Evolutionary conservation across 139 green algal genomes (phyloP).

Genomic region (Coccomyxa sp.): DNA sequence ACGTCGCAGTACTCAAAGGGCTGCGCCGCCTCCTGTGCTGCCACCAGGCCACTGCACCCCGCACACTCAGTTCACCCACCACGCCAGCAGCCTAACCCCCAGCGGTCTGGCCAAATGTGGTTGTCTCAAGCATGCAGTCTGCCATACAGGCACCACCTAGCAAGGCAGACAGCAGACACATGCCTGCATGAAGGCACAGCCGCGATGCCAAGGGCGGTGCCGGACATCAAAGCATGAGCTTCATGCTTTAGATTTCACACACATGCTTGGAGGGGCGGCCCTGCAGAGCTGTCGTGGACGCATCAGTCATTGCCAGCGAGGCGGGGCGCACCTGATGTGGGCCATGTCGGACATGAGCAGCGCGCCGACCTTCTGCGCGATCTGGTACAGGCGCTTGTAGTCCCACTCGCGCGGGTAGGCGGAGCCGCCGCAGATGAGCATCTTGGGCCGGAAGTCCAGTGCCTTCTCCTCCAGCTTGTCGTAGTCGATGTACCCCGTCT

Average conservation of each 20-base stretch:
- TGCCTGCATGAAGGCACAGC: no score
- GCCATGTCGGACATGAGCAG: conserved; percentile 86
- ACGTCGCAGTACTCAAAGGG: conserved; percentile 84
- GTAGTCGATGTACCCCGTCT: conserved; percentile 81
- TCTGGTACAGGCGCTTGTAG: conserved; percentile 66
- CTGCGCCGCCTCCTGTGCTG: conserved; percentile 46
- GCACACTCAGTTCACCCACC: no score
- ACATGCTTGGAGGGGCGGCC: no score
- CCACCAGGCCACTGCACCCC: conserved; percentile 61
- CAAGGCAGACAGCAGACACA: no score
- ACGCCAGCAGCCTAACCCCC: no score
- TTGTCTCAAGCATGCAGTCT: no score
- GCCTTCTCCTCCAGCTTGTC: conserved; percentile 83
- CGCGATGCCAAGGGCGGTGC: no score
- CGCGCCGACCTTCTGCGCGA: conserved; percentile 73
- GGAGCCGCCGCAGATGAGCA: conserved; percentile 78
- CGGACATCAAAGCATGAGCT: no score
- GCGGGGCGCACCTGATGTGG: conserved; percentile 53
- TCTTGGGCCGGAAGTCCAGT: conserved; percentile 76
- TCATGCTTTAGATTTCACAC: no score
- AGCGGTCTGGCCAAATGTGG: no score
- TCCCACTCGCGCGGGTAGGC: conserved; percentile 87
- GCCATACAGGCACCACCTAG: no score
- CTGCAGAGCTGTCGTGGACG: not conserved
- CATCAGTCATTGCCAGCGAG: not conserved